Conservation (phyloP, 75 land plant species). For the Sequoia sempervirens region DNA sequence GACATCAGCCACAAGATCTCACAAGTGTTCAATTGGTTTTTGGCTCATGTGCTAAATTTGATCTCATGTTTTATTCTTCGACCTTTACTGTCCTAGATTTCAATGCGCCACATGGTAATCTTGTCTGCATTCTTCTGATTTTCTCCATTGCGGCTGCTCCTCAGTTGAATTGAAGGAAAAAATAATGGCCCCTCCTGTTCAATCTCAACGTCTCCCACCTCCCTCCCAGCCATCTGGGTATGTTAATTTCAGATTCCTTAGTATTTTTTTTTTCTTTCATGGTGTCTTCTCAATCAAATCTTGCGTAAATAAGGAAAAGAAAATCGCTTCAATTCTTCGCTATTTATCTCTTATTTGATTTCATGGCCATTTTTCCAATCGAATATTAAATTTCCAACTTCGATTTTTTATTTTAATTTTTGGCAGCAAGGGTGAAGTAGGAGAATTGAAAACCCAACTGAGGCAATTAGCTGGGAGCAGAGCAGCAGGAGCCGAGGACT, state of each 20-base stretch:
- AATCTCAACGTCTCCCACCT: slow-evolving; percentile 33
- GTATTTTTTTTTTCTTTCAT: neutral
- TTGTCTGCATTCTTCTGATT: neutral
- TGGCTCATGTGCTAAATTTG: neutral
- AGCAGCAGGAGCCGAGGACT: slow-evolving; percentile 84
- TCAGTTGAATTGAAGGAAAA: neutral
- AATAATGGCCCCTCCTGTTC: slow-evolving; percentile 48
- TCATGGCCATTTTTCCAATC: neutral
- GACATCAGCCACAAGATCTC: neutral
- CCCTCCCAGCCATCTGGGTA: slow-evolving; percentile 65
- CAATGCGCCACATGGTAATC: neutral
- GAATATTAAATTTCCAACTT: neutral
- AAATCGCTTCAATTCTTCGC: neutral
- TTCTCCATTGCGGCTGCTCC: neutral
- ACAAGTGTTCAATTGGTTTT: neutral
- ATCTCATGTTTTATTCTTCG: neutral
- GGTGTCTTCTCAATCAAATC: neutral
- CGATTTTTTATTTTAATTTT: neutral
- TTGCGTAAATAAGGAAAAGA: neutral
- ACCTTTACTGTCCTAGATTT: neutral
- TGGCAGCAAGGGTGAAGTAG: slow-evolving; percentile 81
- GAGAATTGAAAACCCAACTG: slow-evolving; percentile 87
- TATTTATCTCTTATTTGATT: neutral
- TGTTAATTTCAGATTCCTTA: neutral
- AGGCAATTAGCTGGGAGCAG: slow-evolving; percentile 93